Percentiles rank a stretch among this genome's conserved stretches.
These are phyloP conservation scores for Malassezia caprae DNA, from an alignment of 1,284 basidiomycete species.

Conservation along the genomic window DNA sequence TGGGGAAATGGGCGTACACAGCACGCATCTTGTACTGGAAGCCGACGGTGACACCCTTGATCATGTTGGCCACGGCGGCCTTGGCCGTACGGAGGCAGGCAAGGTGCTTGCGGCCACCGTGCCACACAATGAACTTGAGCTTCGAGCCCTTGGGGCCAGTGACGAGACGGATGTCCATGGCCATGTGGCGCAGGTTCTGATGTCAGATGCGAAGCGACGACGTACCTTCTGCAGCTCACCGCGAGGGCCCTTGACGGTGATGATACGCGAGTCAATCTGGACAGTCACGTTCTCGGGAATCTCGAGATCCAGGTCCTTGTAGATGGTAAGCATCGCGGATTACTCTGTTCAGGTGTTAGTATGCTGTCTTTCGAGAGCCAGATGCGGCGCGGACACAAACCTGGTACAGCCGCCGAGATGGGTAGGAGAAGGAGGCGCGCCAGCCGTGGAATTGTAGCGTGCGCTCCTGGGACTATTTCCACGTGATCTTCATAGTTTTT, in stretches of 20 bases:
- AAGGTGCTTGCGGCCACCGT: slow-evolving; percentile 95
- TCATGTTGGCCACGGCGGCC: slow-evolving; percentile 91
- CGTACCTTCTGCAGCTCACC: slow-evolving; percentile 47
- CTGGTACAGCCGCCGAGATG: slow-evolving; percentile 17
- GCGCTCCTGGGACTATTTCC: not conserved
- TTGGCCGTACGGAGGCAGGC: slow-evolving; percentile 94
- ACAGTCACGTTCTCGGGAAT: slow-evolving; percentile 40
- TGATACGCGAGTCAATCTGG: slow-evolving; percentile 38
- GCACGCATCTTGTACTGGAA: slow-evolving; percentile 86
- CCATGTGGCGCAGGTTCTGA: slow-evolving; percentile 48
- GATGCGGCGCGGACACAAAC: slow-evolving; percentile 4
- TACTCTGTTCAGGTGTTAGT: slow-evolving; percentile 5
- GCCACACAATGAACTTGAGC: slow-evolving; percentile 91
- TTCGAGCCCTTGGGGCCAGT: slow-evolving; percentile 55
- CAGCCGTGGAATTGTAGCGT: not conserved
- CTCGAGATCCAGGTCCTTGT: slow-evolving; percentile 47
- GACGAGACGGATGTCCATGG: slow-evolving; percentile 49
- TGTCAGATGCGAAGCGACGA: not conserved
- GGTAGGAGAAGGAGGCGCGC: slow-evolving; percentile 12
- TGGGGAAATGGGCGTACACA: slow-evolving; percentile 99
- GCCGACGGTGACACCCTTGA: slow-evolving; percentile 74
- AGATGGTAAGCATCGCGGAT: slow-evolving; percentile 44
- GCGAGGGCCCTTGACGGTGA: slow-evolving; percentile 47
- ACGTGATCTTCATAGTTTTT: slow-evolving; percentile 2
- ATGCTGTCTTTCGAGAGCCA: not conserved